Evolutionary conservation across 306 rosid species (phyloP), one percentile per base, ranked within the genome.

Genomic region (Gynostemma pentaphyllum): DNA sequence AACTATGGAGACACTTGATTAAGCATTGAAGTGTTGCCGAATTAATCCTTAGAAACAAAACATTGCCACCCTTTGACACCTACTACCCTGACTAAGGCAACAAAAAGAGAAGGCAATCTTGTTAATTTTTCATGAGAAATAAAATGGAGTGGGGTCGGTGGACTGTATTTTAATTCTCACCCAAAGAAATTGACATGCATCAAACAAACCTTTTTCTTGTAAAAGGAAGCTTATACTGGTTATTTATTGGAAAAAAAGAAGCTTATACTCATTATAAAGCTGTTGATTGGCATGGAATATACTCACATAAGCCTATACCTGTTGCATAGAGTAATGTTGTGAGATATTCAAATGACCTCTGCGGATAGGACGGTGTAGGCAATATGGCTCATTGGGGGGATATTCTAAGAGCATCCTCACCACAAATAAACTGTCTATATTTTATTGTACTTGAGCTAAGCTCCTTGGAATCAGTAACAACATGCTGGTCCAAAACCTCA

Each of bases 321-420:
- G 98, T 82, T 88, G 98, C 92, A 84, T 77, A 66, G 98, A 70
- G 86, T 92, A 92, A 74, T 86, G 76, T 69, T 64, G 84, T 12
- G 98, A 92, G 69, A 92, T 82, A 77, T 92, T 92, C 71, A 92
- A 70, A 68, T 92, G 98, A 64, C 98, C 95, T 72, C 98, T 77
- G 68, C 96, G 94, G 66, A 92, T 84, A 68, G 98, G 98, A 44
- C 95, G 98, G 12, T 72, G 78, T 75, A 92, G 72, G 60, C 88
- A 86, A 73, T 88, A 92, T 2, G 88, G 88, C n/a, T 83, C 88
- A 19, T 67, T 26, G 11, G 90, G 88, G 88, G 41, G 90, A 78
- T 81, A 86, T 79, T 79, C 83, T 81, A 56, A 86, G 75, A 46
- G 96, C 88, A 76, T 92, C 99, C 78, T 88, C 99, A 7, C 96